Base-by-base conservation (phyloP, 306 rosid species). In the Prinsepia uniflora region DNA sequence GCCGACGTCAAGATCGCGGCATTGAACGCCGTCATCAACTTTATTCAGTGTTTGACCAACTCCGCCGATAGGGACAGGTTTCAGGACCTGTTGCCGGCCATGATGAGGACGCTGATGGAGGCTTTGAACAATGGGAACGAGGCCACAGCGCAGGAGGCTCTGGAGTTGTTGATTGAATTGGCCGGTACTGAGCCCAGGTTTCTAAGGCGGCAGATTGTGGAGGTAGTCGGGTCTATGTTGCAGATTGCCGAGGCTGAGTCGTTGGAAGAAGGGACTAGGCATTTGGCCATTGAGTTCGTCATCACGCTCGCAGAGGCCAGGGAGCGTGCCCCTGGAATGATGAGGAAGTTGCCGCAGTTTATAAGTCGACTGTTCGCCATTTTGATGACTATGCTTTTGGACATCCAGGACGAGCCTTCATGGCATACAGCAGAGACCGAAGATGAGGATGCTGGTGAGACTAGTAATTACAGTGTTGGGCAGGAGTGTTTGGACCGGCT, bases 401-500 rank as follows among this genome's bases (percentile, higher is more conserved):
- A 92, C 75, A 71, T 90, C 17, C 96, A 92, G 86, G 98, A 92
- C 13, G 98, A 86, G 66, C 90, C 96, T 0, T 82, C 86, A 1
- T 92, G 98, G 98, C 91, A 92, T 24, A 80, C 78, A 8, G 98
- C 98, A 0, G 98, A 92, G 70, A 84, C 65, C 0, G 98, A 92
- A 73, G 96, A 92, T 0, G 98, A 92, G 81, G 98, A 92, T 61
- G 96, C 96, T 0, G 98, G 98, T 2, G 98, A 92, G 79, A 84
- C 90, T 2, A 83, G 91, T 40, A 94, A 94, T 75, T 94, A 90
- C 22, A 89, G 97, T 48, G 98, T 94, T 14, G 98, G 96, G 0
- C 98, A 94, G 74, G 98, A 94, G 86, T 94, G 98, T 42, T 80
- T 94, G 89, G 98, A 94, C 70, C 73, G 98, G 72, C 76, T 94